These are phyloP conservation scores for Sextonia rubra DNA, from an alignment of 164 flowering plant genomes.

Conservation along the genomic window DNA sequence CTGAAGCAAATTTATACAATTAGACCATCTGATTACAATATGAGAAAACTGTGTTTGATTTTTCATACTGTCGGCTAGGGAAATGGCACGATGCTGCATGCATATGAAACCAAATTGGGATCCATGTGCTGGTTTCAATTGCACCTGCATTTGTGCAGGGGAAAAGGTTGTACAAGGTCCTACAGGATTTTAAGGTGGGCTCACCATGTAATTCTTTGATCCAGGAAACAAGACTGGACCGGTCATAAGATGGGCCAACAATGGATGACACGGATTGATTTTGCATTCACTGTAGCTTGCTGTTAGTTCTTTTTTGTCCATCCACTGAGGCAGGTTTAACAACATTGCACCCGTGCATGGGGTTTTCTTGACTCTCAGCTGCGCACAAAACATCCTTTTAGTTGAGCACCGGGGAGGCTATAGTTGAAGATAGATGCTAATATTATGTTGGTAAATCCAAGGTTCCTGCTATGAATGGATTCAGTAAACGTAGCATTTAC, in stretches of 20 bases:
- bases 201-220: background rate
- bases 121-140: background rate
- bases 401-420: background rate
- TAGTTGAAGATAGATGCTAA: background rate
- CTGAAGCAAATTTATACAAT: background rate
- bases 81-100: background rate
- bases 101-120: background rate
- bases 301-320: background rate
- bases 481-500: background rate
- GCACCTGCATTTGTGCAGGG: too few relatives aligned
- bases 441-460: background rate
- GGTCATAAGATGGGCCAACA: too few relatives aligned
- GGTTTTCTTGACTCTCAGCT: background rate
- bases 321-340: background rate
- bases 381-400: background rate
- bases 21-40: background rate
- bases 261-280: too few relatives aligned
- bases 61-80: background rate
- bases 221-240: background rate
- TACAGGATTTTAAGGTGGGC: background rate
- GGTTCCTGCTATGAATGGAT: background rate
- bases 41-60: background rate
- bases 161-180: too few relatives aligned
- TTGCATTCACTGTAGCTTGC: too few relatives aligned
- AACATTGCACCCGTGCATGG: background rate